Base-by-base conservation (phyloP, 257 asterid genomes). In the Solanum virginianum region DNA sequence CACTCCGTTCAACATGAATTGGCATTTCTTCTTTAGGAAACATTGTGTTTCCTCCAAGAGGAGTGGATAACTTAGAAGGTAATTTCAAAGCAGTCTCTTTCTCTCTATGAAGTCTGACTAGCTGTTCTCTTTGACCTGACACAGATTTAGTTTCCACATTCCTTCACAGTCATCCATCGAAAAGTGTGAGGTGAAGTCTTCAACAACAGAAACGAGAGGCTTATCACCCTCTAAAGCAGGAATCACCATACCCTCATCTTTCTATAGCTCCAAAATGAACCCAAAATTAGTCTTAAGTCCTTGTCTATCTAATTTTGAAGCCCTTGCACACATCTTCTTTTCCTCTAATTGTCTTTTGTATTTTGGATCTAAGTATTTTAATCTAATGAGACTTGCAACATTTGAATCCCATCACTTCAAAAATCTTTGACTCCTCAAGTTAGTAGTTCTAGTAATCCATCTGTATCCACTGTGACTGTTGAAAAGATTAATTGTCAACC, bases 401-500 rank as follows among this genome's bases (percentile, higher is more conserved):
- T 89, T 92, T 95, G 89, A 90, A 95, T 82, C 98, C 98, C 69
- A 75, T 70, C 85, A 93, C 85, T 36, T 81, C 87, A 81, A 74
- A 83, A 59, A 95, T 84, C 91, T 88, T 88, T 10, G 94, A 92
- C 88, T 93, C 97, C 5, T 91, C 90, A 87, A 95, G 84, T 81
- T n/a, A n/a, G n/a, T n/a, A n/a, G n/a, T n/a, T n/a, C n/a, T n/a
- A n/a, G n/a, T n/a, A n/a, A n/a, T n/a, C n/a, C n/a, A n/a, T n/a
- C n/a, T n/a, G n/a, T n/a, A n/a, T n/a, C n/a, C n/a, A n/a, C n/a
- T n/a, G n/a, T n/a, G n/a, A n/a, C n/a, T n/a, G n/a, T n/a, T n/a
- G n/a, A n/a, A n/a, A n/a, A n/a, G n/a, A n/a, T n/a, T n/a, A n/a
- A n/a, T n/a, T n/a, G n/a, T n/a, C n/a, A n/a, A n/a, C n/a, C n/a